Evolutionary conservation across 176 grass and related monocot species (phyloP), one percentile per base, ranked within the genome.

Genomic region (Neostapfia colusana): DNA sequence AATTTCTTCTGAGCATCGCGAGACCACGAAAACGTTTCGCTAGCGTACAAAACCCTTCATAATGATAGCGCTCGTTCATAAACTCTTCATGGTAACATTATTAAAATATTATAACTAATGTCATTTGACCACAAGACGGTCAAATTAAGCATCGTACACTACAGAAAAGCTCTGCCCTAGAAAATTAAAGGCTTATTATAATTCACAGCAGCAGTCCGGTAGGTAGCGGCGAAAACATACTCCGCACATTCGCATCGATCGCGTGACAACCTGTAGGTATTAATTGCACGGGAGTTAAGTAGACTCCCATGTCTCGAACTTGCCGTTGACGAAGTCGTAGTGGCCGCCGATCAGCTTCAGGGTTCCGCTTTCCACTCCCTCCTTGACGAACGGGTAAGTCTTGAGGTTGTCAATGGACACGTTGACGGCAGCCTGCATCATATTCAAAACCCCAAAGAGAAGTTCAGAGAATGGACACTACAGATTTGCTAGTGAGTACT

Each of bases 291-390:
- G 67, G 73, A 63, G 60, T 81, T 28, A 72, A 9, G 39, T 54
- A 65, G n/a, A 18, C 24, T 81, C 84, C 77, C 89, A 86, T 38
- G 82, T 65, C 31, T 96, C 93, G 63, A 96, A 96, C 61, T 70
- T 82, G 48, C 93, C 89, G n/a, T 69, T 37, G 84, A 92, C 89
- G 65, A 96, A 96, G 77, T 96, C 89, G 67, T 96, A 96, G 79
- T 92, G 84, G 36, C 44, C 89, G 9, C 89, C 93, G 11, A 96
- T 78, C 0, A 96, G 18, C 87, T 92, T 96, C 67, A 96, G 84
- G 27, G 81, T 88, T 16, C 87, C 87, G 18, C 85, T 83, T 25
- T 65, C 67, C 8, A 92, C 2, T 2, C 79, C 82, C 55, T 96
- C 93, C 65, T 80, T 92, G n/a, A 96, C 93, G 24, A 96, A 96